Percentiles rank a stretch among this genome's conserved stretches.
phyloP scores from a whole-genome alignment of 2,329 filamentous ascomycete genomes.

The Dichotomopilus funicola region DNA sequence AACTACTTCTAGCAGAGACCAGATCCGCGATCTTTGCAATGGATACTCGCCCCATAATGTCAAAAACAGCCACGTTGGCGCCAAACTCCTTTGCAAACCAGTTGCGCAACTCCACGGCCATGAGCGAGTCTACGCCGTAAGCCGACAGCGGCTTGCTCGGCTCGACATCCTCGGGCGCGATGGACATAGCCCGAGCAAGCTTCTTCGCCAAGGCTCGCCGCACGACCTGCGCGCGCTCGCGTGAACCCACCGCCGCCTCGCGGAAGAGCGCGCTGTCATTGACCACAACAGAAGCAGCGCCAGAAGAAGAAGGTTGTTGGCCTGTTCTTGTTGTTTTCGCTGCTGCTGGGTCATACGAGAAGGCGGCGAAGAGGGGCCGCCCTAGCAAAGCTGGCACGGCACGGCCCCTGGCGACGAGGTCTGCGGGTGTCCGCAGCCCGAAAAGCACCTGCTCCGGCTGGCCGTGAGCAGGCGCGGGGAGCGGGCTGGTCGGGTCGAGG shows the following conservation, averaged over 20 bases:
- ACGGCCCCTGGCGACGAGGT: background rate
- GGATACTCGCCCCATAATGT: background rate
- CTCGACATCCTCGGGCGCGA: slow-evolving; percentile 14
- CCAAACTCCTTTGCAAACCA: slow-evolving; percentile 27
- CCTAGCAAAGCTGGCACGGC: background rate
- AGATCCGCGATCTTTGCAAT: background rate
- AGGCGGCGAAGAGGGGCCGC: background rate
- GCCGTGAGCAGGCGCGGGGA: background rate
- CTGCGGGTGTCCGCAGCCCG: slow-evolving; percentile 1
- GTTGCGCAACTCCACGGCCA: slow-evolving; percentile 32
- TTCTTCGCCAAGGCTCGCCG: slow-evolving; percentile 2
- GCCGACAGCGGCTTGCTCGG: slow-evolving; percentile 8
- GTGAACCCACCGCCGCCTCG: background rate
- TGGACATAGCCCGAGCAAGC: slow-evolving; percentile 8
- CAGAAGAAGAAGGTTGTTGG: background rate
- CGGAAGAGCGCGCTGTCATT: slow-evolving; percentile 3
- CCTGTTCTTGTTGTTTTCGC: too few relatives aligned
- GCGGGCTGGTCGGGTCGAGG: slow-evolving; percentile 1
- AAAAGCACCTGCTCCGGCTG: slow-evolving; percentile 1
- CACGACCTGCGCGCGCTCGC: background rate
- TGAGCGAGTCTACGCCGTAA: slow-evolving; percentile 28
- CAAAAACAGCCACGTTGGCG: background rate
- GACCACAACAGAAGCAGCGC: background rate
- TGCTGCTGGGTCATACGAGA: background rate
- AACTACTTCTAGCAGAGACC: background rate